Conservation (phyloP, 306 rosid genomes). For the Gastrolobium villosum region DNA sequence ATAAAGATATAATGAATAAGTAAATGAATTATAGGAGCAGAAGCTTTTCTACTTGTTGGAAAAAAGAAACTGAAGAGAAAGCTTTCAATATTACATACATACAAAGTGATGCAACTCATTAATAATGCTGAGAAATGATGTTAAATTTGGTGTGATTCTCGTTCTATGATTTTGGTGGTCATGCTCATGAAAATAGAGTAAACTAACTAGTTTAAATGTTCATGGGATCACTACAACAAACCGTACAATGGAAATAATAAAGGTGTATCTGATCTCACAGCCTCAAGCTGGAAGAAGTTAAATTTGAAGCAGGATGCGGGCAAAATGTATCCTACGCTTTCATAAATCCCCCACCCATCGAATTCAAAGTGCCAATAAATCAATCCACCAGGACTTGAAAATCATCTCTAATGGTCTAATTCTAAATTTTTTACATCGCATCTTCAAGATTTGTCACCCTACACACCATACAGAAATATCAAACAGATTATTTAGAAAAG, state of each 20-base stretch:
- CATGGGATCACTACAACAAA: conserved; percentile 31
- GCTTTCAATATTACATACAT: not conserved
- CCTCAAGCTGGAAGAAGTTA: not conserved
- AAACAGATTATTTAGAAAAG: conserved; percentile 22
- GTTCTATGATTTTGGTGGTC: conserved; percentile 1
- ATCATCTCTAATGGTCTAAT: not conserved
- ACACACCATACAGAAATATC: not conserved
- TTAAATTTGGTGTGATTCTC: conserved; percentile 22
- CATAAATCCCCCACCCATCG: conserved; percentile 36
- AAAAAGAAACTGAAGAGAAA: not conserved
- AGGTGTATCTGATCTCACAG: conserved; percentile 28
- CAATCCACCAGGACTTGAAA: conserved; percentile 18
- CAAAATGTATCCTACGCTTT: not conserved
- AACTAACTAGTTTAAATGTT: not conserved
- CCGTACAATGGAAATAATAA: not conserved
- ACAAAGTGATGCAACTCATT: not conserved
- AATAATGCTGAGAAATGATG: not conserved
- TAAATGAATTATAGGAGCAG: not conserved
- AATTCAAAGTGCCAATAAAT: conserved; percentile 39
- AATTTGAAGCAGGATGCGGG: not conserved
- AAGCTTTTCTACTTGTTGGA: not conserved
- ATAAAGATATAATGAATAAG: not conserved
- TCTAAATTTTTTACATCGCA: conserved; percentile 2
- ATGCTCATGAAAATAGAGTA: conserved; percentile 2
- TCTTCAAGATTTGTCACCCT: conserved; percentile 16